These are phyloP conservation scores for Exophiala oligosperma DNA, from an alignment of 2,329 filamentous ascomycete genomes.

Conservation along the genomic window DNA sequence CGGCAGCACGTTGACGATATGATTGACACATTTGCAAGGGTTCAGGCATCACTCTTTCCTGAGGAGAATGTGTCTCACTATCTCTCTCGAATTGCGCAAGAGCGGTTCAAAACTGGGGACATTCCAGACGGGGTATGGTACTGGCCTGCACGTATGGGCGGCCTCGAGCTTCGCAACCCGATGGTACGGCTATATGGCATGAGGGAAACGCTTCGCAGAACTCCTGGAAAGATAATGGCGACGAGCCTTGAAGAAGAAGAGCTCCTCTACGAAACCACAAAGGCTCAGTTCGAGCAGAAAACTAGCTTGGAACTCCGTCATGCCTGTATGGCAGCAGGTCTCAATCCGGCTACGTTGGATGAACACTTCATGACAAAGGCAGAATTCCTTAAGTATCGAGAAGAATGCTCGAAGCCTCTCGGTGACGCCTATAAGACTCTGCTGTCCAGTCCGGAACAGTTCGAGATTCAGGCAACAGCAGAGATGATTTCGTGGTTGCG, in stretches of 20 bases:
- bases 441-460: conserved; percentile 35
- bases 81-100: conserved; percentile 53
- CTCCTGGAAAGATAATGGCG: conserved; percentile 36
- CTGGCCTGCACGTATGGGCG: conserved; percentile 54
- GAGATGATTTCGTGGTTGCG: conserved; percentile 28
- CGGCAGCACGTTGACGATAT: conserved; percentile 57
- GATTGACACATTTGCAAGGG: conserved; percentile 52
- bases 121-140: conserved; percentile 55
- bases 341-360: conserved; percentile 6
- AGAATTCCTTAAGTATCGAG: conserved; percentile 40
- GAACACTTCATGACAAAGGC: conserved; percentile 40
- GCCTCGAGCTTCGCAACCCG: conserved; percentile 52
- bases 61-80: conserved; percentile 54
- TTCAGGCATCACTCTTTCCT: conserved; percentile 54
- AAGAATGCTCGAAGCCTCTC: conserved; percentile 36
- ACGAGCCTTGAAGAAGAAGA: conserved; percentile 47
- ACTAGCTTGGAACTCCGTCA: not conserved
- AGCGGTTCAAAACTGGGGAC: conserved; percentile 52
- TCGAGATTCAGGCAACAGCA: conserved; percentile 32
- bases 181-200: conserved; percentile 51
- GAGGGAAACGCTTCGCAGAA: conserved; percentile 42
- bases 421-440: conserved; percentile 36
- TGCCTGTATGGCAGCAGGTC: not conserved
- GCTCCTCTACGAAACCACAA: conserved; percentile 7
- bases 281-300: conserved; percentile 1